These are phyloP conservation scores for Ophidiomyces ophidiicola DNA, from an alignment of 2,329 filamentous ascomycete species.

Conservation along the genomic window DNA sequence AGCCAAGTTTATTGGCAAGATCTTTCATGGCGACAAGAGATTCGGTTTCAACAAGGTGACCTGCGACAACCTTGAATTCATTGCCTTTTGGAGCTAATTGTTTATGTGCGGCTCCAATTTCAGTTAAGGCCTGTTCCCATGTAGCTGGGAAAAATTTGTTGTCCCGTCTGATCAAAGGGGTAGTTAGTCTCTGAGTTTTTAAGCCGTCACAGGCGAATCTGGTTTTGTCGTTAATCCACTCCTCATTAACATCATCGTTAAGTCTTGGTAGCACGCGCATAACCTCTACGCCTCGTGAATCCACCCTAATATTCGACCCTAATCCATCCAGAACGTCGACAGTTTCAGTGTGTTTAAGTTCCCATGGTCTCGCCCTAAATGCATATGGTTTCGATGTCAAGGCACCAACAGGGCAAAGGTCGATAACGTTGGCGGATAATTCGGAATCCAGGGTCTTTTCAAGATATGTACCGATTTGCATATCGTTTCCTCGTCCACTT, in stretches of 20 bases:
- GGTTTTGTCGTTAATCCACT: conserved; percentile 99
- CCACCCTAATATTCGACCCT: conserved; percentile 87
- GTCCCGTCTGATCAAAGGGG: conserved; percentile 75
- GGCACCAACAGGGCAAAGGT: conserved; percentile 93
- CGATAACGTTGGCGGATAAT: conserved; percentile 92
- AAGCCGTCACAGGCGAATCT: conserved; percentile 93
- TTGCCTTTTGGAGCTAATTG: conserved; percentile 71
- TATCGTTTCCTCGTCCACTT: conserved; percentile 85
- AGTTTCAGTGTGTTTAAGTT: conserved; percentile 89
- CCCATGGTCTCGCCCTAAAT: conserved; percentile 93
- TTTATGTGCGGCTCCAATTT: conserved; percentile 71
- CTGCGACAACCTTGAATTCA: conserved; percentile 91
- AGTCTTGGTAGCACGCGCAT: conserved; percentile 88
- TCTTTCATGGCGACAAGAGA: conserved; percentile 95
- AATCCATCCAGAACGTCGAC: conserved; percentile 88
- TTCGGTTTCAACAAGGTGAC: conserved; percentile 83
- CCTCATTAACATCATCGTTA: conserved; percentile 97
- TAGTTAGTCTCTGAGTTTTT: conserved; percentile 89
- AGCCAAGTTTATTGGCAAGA: conserved; percentile 87
- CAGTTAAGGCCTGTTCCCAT: conserved; percentile 89
- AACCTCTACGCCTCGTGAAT: conserved; percentile 85
- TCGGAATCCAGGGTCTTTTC: conserved; percentile 90
- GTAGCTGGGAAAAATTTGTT: conserved; percentile 84
- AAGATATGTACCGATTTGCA: conserved; percentile 96
- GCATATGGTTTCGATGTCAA: conserved; percentile 96